Percentiles rank a stretch among this genome's conserved stretches.
Conservation (phyloP, 768 basidiomycete species). For the Boletus pseudo-olivaceus region DNA sequence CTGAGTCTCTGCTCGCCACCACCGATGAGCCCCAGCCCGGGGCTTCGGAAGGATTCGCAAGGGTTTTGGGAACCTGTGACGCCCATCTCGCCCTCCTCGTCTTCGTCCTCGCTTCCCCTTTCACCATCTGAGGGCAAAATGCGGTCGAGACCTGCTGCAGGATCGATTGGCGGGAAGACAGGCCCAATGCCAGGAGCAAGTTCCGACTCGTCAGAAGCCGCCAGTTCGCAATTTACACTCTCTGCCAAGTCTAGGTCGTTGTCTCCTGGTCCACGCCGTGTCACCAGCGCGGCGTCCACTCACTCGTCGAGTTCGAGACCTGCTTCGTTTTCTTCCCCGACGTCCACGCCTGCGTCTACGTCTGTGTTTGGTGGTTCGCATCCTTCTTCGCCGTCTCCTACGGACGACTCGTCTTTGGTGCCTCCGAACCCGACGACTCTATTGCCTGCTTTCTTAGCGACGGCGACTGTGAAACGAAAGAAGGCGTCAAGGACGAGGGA, state of each 20-base stretch:
- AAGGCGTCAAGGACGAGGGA: conserved; percentile 29
- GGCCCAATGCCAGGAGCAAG: not conserved
- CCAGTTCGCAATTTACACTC: not conserved
- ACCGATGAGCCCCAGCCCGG: conserved; percentile 5
- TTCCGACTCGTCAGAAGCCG: not conserved
- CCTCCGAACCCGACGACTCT: conserved; percentile 12
- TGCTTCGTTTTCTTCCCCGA: conserved; percentile 8
- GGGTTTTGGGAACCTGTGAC: conserved; percentile 27
- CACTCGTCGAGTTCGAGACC: conserved; percentile 10
- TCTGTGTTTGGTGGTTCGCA: conserved; percentile 8
- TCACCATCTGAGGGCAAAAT: conserved; percentile 13
- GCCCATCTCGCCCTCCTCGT: conserved; percentile 16
- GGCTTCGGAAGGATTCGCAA: conserved; percentile 23
- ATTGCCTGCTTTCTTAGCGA: conserved; percentile 25
- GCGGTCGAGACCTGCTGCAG: not conserved
- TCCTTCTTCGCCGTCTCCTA: conserved; percentile 8
- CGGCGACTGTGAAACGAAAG: conserved; percentile 19
- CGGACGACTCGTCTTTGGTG: not conserved
- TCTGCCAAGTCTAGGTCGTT: conserved; percentile 14
- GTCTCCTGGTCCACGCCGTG: conserved; percentile 12
- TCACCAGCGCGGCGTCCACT: conserved; percentile 2
- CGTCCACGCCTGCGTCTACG: conserved; percentile 3
- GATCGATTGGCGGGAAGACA: conserved; percentile 5
- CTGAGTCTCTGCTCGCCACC: conserved; percentile 11
- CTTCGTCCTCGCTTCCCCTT: conserved; percentile 13